A percentile compares a stretch with the other conserved stretches of the same genome.
These are phyloP conservation scores for Oryza australiensis DNA, from an alignment of 176 grass and related monocot genomes.

Conservation along the genomic window DNA sequence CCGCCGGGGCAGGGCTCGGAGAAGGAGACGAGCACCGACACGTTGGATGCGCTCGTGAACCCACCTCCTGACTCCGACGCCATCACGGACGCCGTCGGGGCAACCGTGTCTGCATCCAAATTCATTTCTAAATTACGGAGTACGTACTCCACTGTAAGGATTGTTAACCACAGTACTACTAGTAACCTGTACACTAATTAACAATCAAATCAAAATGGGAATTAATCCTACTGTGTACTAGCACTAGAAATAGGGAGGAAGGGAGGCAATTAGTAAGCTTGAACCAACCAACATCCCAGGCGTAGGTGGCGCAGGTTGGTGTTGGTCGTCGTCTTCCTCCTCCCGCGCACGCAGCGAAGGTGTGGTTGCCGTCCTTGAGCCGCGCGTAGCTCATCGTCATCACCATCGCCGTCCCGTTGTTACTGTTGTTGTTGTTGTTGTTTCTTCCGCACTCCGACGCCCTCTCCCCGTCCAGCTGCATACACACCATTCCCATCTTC, in stretches of 20 bases:
- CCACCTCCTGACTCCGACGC: constrained; percentile 28
- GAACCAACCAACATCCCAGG: constrained; percentile 76
- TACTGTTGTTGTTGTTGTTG: background rate
- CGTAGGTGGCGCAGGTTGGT: constrained; percentile 59
- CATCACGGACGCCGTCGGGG: constrained; percentile 71
- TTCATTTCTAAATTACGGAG: too few relatives aligned
- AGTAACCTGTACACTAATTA: too few relatives aligned
- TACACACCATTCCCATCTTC: background rate
- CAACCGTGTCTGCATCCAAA: constrained; percentile 60
- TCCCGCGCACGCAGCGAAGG: constrained; percentile 54
- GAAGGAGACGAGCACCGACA: constrained; percentile 61
- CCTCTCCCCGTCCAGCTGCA: constrained; percentile 68
- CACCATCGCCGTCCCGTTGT: constrained; percentile 37
- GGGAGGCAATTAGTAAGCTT: too few relatives aligned
- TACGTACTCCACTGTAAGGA: too few relatives aligned
- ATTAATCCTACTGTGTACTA: too few relatives aligned
- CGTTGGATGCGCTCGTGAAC: constrained; percentile 65
- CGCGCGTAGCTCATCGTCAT: constrained; percentile 44
- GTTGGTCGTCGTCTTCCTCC: background rate
- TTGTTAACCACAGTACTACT: too few relatives aligned
- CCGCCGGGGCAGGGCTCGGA: constrained; percentile 69
- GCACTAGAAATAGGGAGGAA: too few relatives aligned
- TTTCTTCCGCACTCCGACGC: constrained; percentile 41
- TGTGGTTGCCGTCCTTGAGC: constrained; percentile 73
- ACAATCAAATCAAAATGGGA: background rate